phyloP scores from a whole-genome alignment of 768 basidiomycete species.

The Mycena vitilis region DNA sequence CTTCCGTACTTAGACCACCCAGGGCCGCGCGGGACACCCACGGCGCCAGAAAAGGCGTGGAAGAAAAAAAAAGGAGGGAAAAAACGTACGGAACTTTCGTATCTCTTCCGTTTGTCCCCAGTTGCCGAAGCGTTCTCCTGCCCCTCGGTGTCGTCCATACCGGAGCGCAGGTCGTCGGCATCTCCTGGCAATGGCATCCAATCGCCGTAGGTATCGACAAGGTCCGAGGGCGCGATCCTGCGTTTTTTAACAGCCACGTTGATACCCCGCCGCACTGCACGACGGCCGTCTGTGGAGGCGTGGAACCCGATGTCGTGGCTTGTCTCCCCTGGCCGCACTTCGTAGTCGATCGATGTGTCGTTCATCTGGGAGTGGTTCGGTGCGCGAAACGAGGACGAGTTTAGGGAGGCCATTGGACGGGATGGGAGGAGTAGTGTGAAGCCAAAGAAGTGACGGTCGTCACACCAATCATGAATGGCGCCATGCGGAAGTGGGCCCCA shows the following conservation, averaged over 20 bases:
- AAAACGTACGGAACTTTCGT: constrained; percentile 1
- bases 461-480: no score
- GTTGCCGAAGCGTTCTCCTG: background rate
- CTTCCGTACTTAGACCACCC: no score
- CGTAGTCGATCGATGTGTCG: background rate
- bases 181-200: constrained; percentile 5
- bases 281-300: background rate
- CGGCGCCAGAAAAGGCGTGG: no score
- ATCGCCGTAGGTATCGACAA: background rate
- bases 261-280: background rate
- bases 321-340: background rate
- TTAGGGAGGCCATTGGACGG: background rate
- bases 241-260: background rate
- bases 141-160: background rate
- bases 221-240: background rate
- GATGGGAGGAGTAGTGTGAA: background rate
- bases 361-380: background rate
- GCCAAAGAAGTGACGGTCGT: no score
- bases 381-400: background rate
- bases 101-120: constrained; percentile 2
- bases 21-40: no score
- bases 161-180: background rate
- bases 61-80: background rate
- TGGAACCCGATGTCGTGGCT: background rate
- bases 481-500: no score